Percentiles rank a stretch among this genome's conserved stretches.
Evolutionary conservation across 2,329 filamentous ascomycete genomes (phyloP).

Genomic region (Xylariaceae sp.): DNA sequence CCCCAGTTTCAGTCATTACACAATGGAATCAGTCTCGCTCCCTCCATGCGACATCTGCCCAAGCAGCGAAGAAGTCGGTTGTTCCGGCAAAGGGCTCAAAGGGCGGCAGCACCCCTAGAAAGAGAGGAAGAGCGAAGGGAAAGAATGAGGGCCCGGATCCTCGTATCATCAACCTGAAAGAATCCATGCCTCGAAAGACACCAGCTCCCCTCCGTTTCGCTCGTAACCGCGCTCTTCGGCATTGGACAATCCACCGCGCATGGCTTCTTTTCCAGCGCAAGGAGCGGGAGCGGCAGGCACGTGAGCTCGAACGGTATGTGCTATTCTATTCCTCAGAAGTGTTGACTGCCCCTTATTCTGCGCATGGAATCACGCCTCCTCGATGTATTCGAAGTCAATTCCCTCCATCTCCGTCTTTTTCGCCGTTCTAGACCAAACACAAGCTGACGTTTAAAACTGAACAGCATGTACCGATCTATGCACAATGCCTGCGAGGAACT

Average conservation of each 20-base stretch:
- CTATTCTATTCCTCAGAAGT: not conserved
- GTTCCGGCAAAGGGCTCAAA: conserved; percentile 12
- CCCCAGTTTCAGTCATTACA: not conserved
- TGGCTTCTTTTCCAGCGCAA: conserved; percentile 77
- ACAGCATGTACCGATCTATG: conserved; percentile 71
- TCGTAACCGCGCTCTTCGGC: conserved; percentile 78
- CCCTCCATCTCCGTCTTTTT: not conserved
- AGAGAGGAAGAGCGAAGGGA: conserved; percentile 23
- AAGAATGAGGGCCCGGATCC: conserved; percentile 34
- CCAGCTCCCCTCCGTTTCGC: conserved; percentile 77
- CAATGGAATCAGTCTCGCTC: conserved; percentile 16
- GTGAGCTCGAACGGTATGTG: conserved; percentile 61
- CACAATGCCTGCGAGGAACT: conserved; percentile 80
- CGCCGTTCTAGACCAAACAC: not conserved
- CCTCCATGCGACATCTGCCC: conserved; percentile 21
- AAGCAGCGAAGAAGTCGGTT: conserved; percentile 1
- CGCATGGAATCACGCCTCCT: not conserved
- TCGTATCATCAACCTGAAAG: conserved; percentile 42
- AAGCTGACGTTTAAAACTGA: not conserved
- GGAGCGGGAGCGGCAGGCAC: conserved; percentile 57
- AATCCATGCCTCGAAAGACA: conserved; percentile 46
- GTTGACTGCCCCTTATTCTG: not conserved
- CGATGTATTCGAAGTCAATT: not conserved
- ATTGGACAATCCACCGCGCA: conserved; percentile 98
- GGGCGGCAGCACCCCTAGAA: conserved; percentile 16